phyloP scores from a whole-genome alignment of 2,329 filamentous ascomycete species.

The Paecilomyces sp. region DNA sequence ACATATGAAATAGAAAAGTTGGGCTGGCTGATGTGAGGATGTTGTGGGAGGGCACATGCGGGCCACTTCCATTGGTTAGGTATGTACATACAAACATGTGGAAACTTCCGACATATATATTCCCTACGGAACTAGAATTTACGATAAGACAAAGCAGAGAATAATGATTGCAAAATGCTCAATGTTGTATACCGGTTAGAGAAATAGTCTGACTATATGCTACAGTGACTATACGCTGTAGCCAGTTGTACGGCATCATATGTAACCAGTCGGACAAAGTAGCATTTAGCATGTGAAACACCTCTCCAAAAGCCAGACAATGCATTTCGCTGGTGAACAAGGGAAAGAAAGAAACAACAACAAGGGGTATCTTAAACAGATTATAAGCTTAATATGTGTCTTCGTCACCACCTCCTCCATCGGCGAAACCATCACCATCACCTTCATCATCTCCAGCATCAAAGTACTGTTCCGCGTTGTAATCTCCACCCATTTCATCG shows the following conservation, averaged over 20 bases:
- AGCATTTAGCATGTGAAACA: neutral
- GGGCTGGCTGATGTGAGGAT: neutral
- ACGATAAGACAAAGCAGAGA: no score
- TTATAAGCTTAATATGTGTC: conserved; percentile 27
- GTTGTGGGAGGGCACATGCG: no score
- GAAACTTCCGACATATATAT: no score
- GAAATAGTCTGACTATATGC: neutral
- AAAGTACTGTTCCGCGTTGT: conserved; percentile 60
- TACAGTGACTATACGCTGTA: neutral
- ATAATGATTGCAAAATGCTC: neutral
- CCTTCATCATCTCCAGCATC: conserved; percentile 51
- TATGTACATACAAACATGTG: no score
- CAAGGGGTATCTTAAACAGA: conserved; percentile 21
- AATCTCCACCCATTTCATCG: conserved; percentile 53
- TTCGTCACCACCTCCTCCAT: conserved; percentile 46
- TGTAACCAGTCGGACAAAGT: no score
- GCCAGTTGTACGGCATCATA: no score
- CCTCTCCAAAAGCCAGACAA: neutral
- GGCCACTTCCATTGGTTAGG: no score
- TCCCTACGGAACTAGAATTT: no score
- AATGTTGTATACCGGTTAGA: neutral
- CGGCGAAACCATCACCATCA: conserved; percentile 50
- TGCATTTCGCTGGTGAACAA: neutral
- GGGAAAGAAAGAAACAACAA: conserved; percentile 8
- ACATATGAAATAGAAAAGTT: neutral